Conservation (phyloP, 139 green algal species). For the Trebouxia sp. region DNA sequence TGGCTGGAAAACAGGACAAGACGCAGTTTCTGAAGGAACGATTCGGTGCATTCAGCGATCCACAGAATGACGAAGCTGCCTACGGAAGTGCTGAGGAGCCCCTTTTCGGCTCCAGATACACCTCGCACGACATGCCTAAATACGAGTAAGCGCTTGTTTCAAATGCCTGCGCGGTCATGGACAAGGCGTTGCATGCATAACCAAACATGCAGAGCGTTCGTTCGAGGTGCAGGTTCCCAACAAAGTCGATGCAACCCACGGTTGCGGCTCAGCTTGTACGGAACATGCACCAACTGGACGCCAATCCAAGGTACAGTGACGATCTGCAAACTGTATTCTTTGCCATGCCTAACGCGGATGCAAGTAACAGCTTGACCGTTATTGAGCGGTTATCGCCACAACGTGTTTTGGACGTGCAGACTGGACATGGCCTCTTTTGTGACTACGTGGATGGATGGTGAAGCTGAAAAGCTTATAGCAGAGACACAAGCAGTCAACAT, state of each 20-base stretch:
- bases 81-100: background rate
- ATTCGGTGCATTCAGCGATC: slow-evolving; percentile 1
- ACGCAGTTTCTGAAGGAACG: slow-evolving; percentile 16
- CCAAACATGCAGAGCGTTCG: background rate
- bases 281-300: slow-evolving; percentile 28
- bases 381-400: too few species aligned
- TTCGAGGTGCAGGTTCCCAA: background rate
- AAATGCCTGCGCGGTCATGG: too few species aligned
- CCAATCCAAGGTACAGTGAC: slow-evolving; percentile 3
- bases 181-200: too few species aligned
- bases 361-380: too few species aligned
- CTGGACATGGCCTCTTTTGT: slow-evolving; percentile 54
- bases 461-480: slow-evolving; percentile 44
- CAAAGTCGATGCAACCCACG: background rate
- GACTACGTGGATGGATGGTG: slow-evolving; percentile 54
- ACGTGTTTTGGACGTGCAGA: background rate
- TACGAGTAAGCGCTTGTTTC: background rate
- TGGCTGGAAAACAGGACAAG: too few species aligned
- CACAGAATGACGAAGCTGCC: background rate
- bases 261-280: slow-evolving; percentile 7
- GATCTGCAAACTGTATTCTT: background rate
- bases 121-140: slow-evolving; percentile 9
- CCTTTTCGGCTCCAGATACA: slow-evolving; percentile 9
- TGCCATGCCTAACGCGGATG: background rate
- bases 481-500: slow-evolving; percentile 32